Evolutionary conservation across 208 protist species (phyloP).

Genomic region (Trypanosoma brucei): DNA sequence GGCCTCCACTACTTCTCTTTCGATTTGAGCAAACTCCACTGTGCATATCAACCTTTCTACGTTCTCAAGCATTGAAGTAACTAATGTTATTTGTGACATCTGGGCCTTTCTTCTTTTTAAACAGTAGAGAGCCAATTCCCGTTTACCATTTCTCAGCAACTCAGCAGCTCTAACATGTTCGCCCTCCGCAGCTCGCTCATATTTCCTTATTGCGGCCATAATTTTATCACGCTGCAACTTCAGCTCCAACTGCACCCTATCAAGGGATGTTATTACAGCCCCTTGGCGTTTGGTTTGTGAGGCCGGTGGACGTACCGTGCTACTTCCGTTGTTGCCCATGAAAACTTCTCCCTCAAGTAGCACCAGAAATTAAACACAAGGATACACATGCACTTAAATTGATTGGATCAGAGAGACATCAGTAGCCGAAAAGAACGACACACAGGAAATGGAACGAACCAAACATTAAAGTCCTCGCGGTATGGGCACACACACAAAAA

Average conservation of each 20-base stretch:
- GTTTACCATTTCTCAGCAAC: slow-evolving; percentile 62
- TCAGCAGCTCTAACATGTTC: slow-evolving; percentile 66
- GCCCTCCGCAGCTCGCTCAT: slow-evolving; percentile 41
- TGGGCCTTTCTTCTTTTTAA: slow-evolving; percentile 70
- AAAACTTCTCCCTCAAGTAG: background rate
- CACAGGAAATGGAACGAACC: background rate
- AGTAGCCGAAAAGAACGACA: background rate
- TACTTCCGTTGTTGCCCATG: slow-evolving; percentile 15
- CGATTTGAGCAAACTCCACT: slow-evolving; percentile 72
- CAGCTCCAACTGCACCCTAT: slow-evolving; percentile 70
- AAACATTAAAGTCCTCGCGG: background rate
- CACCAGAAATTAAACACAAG: too few relatives aligned
- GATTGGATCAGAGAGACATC: too few relatives aligned
- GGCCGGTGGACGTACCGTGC: background rate
- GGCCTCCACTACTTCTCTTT: slow-evolving; percentile 61
- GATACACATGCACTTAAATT: too few relatives aligned
- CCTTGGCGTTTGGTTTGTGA: background rate
- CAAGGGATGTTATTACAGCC: slow-evolving; percentile 51
- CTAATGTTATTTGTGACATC: slow-evolving; percentile 40
- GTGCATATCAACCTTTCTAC: slow-evolving; percentile 72
- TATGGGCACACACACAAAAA: too few relatives aligned
- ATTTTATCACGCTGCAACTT: slow-evolving; percentile 82
- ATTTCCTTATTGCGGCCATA: slow-evolving; percentile 54
- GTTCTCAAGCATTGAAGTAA: slow-evolving; percentile 76
- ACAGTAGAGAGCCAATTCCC: slow-evolving; percentile 73